Base-by-base conservation (phyloP, 2,329 filamentous ascomycete species). In the Penicillium decumbens region DNA sequence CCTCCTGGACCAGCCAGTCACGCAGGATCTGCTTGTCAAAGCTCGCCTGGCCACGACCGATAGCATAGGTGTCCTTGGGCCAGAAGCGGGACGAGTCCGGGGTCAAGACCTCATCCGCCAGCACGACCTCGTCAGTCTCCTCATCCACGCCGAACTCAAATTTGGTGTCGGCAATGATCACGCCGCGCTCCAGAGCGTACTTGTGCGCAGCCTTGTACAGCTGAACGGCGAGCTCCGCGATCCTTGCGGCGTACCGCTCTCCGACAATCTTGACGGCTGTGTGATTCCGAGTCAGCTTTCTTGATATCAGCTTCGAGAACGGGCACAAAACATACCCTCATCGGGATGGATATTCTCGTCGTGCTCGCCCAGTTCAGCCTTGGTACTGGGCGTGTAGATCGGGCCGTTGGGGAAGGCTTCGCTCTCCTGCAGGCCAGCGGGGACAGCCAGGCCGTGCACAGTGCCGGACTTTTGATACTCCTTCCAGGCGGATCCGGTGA, bases 21-120 rank as follows among this genome's bases (percentile, higher is more conserved):
- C 91, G 77, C 58, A 95, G 69, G 63, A 80, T 85, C 73, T 91
- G 87, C 78, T 96, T 96, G 68, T 96, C 91, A 59, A 92, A 93
- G 71, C 88, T 93, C 47, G 85, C 80, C 75, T 95, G 89, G 49
- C 86, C 79, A 54, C 77, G 78, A 1, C 91, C 90, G 15, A 87
- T 71, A 65, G 83, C 79, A 66, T 92, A 95, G 40, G 77, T 77
- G 38, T 83, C 83, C 55, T 79, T 81, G 0, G 84, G 84, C 91
- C 92, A 97, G 78, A 95, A 95, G 13, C 91, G 81, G 43, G 87
- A 92, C 47, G 81, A 86, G 67, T 89, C 86, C 2, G 90, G 89
- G 6, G 89, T 95, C 52, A 95, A 74, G 20, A 95, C 88, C 74
- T 95, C 89, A 65, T 95, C 89, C 4, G 90, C 82, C 44, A 92